Evolutionary conservation across 2,329 filamentous ascomycete genomes (phyloP), one percentile per base, ranked within the genome.

Genomic region (Blastomyces parvus): DNA sequence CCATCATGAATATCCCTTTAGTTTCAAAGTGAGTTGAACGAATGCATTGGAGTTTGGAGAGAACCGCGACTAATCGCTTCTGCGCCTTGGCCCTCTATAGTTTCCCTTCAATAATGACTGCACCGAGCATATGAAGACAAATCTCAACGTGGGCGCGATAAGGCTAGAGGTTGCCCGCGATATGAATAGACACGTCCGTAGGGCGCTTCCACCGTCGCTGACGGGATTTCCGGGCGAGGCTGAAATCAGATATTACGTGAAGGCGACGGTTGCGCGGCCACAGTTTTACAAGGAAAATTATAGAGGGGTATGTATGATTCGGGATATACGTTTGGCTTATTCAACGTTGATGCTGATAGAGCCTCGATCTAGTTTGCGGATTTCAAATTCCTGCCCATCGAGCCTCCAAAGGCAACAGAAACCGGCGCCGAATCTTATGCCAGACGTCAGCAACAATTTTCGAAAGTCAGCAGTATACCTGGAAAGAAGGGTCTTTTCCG

Each of bases 211-310:
- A 5, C 94, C 94, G 0, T 95, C 91, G 4, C 79, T 97, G 62
- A 89, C 84, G n/a, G 91, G 90, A 2, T 92, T 94, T 68, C 90
- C 90, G 0, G 88, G 88, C 40, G 86, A 92, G 74, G 93, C 92
- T 27, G 91, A 96, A 76, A 92, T 97, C 65, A 84, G 87, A 68
- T 99, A 99, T 77, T 99, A 90, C 73, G 83, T 97, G 72, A 99
- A 99, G 74, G 91, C 89, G n/a, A 97, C 94, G 0, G 86, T 97
- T 6, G 90, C 91, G 70, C 83, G 91, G n/a, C 91, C 91, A 0
- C 87, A 89, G 17, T 82, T 97, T 64, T 90, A 95, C 76, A 93
- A 93, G 72, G 91, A 96, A 77, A 97, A 97, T 70, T 89, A 91
- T 74, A 82, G 92, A 69, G 72, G 73, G 60, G 77, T 78, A 74